These are phyloP conservation scores for Filobasidium wieringae DNA, from an alignment of 768 basidiomycete genomes.

Conservation along the genomic window DNA sequence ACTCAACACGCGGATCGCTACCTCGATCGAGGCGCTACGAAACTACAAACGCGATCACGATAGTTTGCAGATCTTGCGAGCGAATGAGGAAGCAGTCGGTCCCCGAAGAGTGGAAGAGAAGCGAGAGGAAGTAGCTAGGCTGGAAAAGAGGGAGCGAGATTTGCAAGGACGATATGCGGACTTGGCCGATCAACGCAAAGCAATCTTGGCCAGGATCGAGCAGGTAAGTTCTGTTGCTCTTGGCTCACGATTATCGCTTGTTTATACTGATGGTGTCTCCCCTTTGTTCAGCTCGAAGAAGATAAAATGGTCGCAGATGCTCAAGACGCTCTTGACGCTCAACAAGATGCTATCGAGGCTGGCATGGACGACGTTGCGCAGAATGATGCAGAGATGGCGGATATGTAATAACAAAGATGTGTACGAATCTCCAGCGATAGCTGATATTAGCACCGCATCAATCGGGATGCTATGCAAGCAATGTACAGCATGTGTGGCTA, in stretches of 20 bases:
- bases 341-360: slow-evolving; percentile 21
- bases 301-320: slow-evolving; percentile 42
- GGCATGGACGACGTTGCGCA: slow-evolving; percentile 14
- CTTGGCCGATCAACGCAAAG: slow-evolving; percentile 51
- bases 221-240: slow-evolving; percentile 19
- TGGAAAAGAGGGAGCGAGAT: slow-evolving; percentile 62
- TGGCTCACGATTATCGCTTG: background rate
- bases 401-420: slow-evolving; percentile 12
- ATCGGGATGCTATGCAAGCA: too few relatives aligned
- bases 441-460: too few relatives aligned
- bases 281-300: slow-evolving; percentile 53
- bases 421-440: too few relatives aligned
- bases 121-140: slow-evolving; percentile 70
- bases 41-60: slow-evolving; percentile 58
- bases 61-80: slow-evolving; percentile 61
- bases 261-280: background rate
- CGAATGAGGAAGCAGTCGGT: slow-evolving; percentile 61
- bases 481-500: too few relatives aligned
- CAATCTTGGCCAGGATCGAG: slow-evolving; percentile 31
- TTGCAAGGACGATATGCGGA: slow-evolving; percentile 80
- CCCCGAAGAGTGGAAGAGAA: slow-evolving; percentile 66
- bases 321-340: slow-evolving; percentile 35
- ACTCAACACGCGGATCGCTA: slow-evolving; percentile 39
- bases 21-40: slow-evolving; percentile 53
- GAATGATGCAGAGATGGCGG: slow-evolving; percentile 22